Evolutionary conservation across 768 basidiomycete species (phyloP), one percentile per base, ranked within the genome.

Genomic region (Daedaleopsis nitida): DNA sequence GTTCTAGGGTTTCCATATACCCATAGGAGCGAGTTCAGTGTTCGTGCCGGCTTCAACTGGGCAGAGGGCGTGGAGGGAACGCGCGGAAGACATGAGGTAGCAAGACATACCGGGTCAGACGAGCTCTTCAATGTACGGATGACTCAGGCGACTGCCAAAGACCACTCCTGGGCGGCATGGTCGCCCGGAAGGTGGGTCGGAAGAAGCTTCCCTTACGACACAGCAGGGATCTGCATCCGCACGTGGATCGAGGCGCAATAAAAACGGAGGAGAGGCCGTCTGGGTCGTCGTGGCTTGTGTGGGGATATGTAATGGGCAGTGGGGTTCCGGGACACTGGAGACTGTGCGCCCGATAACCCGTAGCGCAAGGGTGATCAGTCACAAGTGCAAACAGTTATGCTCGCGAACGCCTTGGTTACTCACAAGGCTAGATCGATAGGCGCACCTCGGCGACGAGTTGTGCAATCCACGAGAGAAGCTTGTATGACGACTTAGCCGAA

Each of bases 141-240:
- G 44, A 35, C 49, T 42, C 35, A 24, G 19, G 8, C 24, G 49
- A 49, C 35, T 48, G 17, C 19, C 39, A 34, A 21, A 45, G 27
- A 10, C 42, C 59, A 53, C 53, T 34, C 59, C 32, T 19, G 37
- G 48, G 50, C 42, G n/a, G 49, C 49, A 23, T 48, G 49, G n/a
- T 7, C 52, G 42, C 16, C 38, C 49, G 53, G 11, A 47, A n/a
- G 35, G 24, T 23, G 19, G 44, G 51, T 47, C 47, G 23, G 49
- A 38, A 57, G 60, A 62, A 62, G 60, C 35, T 43, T n/a, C 42
- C 34, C 51, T 57, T 53, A 62, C 55, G 60, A 57, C 32, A 62
- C 48, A 23, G 55, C 60, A n/a, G 37, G 60, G 60, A 57, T 62
- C 55, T 45, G 60, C 54, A 35, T 19, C 50, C 45, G 38, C 60